Percentiles rank a stretch among this genome's conserved stretches.
Conservation (phyloP, 2,329 filamentous ascomycete species). For the Phoma sp. region DNA sequence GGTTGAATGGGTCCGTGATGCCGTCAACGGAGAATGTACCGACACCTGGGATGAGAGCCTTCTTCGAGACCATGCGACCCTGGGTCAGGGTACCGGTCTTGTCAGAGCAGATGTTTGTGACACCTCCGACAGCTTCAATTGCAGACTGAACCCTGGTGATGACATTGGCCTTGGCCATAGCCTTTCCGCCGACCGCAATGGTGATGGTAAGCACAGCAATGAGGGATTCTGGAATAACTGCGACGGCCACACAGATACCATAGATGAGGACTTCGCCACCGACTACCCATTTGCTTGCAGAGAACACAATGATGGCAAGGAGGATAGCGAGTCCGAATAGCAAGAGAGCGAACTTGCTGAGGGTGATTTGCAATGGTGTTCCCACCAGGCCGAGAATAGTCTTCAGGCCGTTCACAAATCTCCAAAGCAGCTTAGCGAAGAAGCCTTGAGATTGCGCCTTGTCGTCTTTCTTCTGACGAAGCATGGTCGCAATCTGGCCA, state of each 20-base stretch:
- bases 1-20: constrained; percentile 47
- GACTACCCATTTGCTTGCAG: constrained; percentile 61
- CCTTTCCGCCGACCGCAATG: constrained; percentile 58
- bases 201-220: constrained; percentile 74
- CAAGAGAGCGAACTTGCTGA: constrained; percentile 83
- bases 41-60: constrained; percentile 47
- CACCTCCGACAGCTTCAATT: constrained; percentile 51
- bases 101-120: constrained; percentile 53
- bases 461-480: constrained; percentile 68
- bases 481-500: constrained; percentile 74
- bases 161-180: constrained; percentile 52
- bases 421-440: constrained; percentile 31
- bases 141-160: constrained; percentile 50
- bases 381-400: constrained; percentile 73
- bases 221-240: constrained; percentile 60
- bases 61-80: constrained; percentile 51
- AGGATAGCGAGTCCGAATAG: constrained; percentile 78
- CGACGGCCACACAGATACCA: constrained; percentile 57
- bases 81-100: constrained; percentile 52
- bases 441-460: constrained; percentile 57
- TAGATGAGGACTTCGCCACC: constrained; percentile 57
- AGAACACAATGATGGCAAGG: constrained; percentile 73
- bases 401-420: constrained; percentile 50
- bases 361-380: constrained; percentile 83
- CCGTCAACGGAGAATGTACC: constrained; percentile 44